Conservation (phyloP, 2,329 filamentous ascomycete genomes). For the Eutypella sp. region DNA sequence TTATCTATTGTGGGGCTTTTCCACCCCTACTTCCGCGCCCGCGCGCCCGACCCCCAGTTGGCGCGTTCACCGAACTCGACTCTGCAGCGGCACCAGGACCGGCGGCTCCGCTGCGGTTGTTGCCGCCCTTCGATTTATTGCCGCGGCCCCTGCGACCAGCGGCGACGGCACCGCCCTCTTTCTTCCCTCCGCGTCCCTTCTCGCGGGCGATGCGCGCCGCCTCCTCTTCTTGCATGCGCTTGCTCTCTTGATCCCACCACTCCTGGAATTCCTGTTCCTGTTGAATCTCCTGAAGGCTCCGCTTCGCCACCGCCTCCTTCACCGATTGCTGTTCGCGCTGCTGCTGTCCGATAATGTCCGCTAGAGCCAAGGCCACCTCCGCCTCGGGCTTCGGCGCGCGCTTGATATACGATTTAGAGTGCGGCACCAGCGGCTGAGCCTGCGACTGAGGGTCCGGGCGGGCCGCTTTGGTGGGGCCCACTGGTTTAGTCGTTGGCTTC, state of each 20-base stretch:
- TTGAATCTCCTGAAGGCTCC: slow-evolving; percentile 90
- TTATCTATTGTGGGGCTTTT: slow-evolving; percentile 7
- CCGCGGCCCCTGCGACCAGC: slow-evolving; percentile 12
- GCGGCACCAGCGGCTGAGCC: slow-evolving; percentile 44
- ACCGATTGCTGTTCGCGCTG: slow-evolving; percentile 77
- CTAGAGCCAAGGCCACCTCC: slow-evolving; percentile 67
- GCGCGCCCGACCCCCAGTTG: slow-evolving; percentile 6
- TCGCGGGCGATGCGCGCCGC: slow-evolving; percentile 36
- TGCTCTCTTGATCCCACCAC: slow-evolving; percentile 89
- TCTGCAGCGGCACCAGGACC: slow-evolving; percentile 3
- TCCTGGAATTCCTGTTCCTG: slow-evolving; percentile 95
- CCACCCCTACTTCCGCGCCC: slow-evolving; percentile 15
- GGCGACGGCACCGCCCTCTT: slow-evolving; percentile 6
- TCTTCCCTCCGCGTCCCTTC: slow-evolving; percentile 38
- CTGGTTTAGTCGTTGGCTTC: slow-evolving; percentile 31
- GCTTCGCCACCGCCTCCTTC: slow-evolving; percentile 78
- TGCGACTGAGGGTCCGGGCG: slow-evolving; percentile 34
- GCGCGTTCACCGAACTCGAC: slow-evolving; percentile 1
- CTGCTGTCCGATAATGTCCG: slow-evolving; percentile 85
- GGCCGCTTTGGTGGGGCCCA: slow-evolving; percentile 23
- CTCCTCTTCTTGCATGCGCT: slow-evolving; percentile 62
- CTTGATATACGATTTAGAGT: slow-evolving; percentile 57
- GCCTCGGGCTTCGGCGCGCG: slow-evolving; percentile 57
- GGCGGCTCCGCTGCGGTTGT: slow-evolving; percentile 8
- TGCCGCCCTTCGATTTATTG: slow-evolving; percentile 15